These are phyloP conservation scores for Triadica sebifera DNA, from an alignment of 345 rosid genomes.

Conservation along the genomic window DNA sequence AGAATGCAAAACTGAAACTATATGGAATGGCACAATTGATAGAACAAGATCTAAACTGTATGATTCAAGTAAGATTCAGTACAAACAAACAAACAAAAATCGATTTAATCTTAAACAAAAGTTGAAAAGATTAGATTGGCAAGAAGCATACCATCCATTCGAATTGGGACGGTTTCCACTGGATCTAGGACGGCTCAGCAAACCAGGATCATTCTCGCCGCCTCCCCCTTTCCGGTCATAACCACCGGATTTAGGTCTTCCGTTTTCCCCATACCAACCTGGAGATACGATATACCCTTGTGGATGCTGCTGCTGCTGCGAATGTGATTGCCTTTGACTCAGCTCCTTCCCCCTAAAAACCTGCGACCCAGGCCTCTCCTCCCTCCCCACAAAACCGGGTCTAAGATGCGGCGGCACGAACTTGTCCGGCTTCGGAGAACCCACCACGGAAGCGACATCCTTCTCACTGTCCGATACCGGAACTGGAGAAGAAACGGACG, in stretches of 20 bases:
- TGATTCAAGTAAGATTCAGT: background rate
- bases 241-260: slow-evolving; percentile 72
- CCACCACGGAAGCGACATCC: slow-evolving; percentile 5
- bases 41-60: background rate
- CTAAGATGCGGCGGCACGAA: slow-evolving; percentile 96
- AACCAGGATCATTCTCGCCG: slow-evolving; percentile 40
- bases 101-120: background rate
- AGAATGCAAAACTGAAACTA: too few species aligned
- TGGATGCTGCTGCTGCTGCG: slow-evolving; percentile 1
- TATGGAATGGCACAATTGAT: background rate
- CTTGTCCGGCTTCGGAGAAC: slow-evolving; percentile 44
- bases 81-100: background rate
- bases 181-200: slow-evolving; percentile 48
- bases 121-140: background rate
- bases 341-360: slow-evolving; percentile 22
- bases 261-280: slow-evolving; percentile 44
- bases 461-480: slow-evolving; percentile 7
- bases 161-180: slow-evolving; percentile 67
- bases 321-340: slow-evolving; percentile 26
- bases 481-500: slow-evolving; percentile 2
- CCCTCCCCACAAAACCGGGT: slow-evolving; percentile 67
- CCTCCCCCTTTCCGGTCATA: slow-evolving; percentile 47
- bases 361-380: slow-evolving; percentile 50
- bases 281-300: slow-evolving; percentile 38
- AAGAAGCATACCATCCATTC: slow-evolving; percentile 54